A percentile compares a stretch with the other conserved stretches of the same genome.
phyloP scores from a whole-genome alignment of 495 filamentous ascomycete genomes.

The Podospora pseudoanserina region DNA sequence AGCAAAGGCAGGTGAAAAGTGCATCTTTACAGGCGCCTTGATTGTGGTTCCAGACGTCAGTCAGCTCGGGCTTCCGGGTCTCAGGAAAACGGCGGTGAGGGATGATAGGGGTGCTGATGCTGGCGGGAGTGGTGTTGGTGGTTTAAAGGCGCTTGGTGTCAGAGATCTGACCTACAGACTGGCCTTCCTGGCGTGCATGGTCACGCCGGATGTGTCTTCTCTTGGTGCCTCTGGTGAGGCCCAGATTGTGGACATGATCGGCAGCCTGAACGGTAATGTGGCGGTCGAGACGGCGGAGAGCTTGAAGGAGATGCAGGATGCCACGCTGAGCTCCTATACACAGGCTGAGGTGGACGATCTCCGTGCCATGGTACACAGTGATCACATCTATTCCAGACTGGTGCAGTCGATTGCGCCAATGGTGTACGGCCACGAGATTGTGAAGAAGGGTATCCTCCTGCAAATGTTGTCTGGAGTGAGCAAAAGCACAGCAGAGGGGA shows the following conservation, averaged over 20 bases:
- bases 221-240: constrained; percentile 50
- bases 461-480: constrained; percentile 90
- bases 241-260: constrained; percentile 64
- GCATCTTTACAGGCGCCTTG: constrained; percentile 91
- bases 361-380: constrained; percentile 86
- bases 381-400: constrained; percentile 90
- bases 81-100: constrained; percentile 77
- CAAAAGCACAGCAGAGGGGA: constrained; percentile 86
- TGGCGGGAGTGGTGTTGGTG: constrained; percentile 77
- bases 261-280: constrained; percentile 67
- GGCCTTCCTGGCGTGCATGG: constrained; percentile 96
- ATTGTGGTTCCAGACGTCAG: constrained; percentile 98
- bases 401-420: constrained; percentile 95
- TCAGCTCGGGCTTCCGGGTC: constrained; percentile 85
- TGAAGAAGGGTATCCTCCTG: constrained; percentile 94
- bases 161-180: constrained; percentile 95
- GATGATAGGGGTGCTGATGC: constrained; percentile 80
- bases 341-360: constrained; percentile 85
- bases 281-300: constrained; percentile 60
- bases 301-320: constrained; percentile 82
- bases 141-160: constrained; percentile 88
- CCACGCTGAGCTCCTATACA: constrained; percentile 77
- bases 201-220: constrained; percentile 83
- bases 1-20: constrained; percentile 95
- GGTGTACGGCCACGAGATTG: constrained; percentile 94